phyloP scores from a whole-genome alignment of 75 land plant genomes.

The Pseudotsuga menziesii region DNA sequence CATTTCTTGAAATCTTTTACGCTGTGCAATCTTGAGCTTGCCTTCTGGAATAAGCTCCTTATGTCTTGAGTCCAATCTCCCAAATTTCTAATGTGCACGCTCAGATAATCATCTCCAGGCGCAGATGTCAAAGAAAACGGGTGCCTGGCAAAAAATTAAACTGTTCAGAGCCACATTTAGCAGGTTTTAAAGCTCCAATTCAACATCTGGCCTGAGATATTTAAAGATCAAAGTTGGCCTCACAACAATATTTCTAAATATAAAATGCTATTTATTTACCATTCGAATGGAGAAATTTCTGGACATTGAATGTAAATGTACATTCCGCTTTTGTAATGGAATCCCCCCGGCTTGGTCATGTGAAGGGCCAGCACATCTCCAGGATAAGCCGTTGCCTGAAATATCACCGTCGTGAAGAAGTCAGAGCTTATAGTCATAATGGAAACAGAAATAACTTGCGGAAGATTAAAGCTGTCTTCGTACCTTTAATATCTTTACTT shows the following conservation, averaged over 20 bases:
- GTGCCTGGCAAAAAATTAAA: constrained; percentile 36
- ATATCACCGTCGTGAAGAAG: not conserved
- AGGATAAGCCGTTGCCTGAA: constrained; percentile 47
- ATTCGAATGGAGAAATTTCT: constrained; percentile 52
- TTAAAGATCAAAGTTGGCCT: no score
- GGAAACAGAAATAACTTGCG: not conserved
- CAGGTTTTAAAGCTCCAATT: no score
- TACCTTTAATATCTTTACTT: constrained; percentile 21
- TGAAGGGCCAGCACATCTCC: constrained; percentile 17
- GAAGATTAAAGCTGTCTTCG: not conserved
- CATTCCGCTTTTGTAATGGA: constrained; percentile 47
- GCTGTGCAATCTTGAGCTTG: not conserved
- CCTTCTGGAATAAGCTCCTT: constrained; percentile 41
- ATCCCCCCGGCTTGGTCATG: constrained; percentile 37
- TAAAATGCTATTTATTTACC: constrained; percentile 21
- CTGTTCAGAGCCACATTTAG: not conserved
- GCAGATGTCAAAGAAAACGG: constrained; percentile 63
- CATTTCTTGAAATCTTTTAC: no score
- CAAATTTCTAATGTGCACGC: constrained; percentile 51
- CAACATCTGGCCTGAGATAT: no score
- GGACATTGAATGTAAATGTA: constrained; percentile 53
- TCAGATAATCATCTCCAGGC: constrained; percentile 48
- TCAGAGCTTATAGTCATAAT: no score
- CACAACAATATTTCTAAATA: no score
- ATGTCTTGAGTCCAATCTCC: constrained; percentile 58